A percentile compares a stretch with the other conserved stretches of the same genome.
phyloP scores from a whole-genome alignment of 768 basidiomycete species.

The Pholiota molesta region DNA sequence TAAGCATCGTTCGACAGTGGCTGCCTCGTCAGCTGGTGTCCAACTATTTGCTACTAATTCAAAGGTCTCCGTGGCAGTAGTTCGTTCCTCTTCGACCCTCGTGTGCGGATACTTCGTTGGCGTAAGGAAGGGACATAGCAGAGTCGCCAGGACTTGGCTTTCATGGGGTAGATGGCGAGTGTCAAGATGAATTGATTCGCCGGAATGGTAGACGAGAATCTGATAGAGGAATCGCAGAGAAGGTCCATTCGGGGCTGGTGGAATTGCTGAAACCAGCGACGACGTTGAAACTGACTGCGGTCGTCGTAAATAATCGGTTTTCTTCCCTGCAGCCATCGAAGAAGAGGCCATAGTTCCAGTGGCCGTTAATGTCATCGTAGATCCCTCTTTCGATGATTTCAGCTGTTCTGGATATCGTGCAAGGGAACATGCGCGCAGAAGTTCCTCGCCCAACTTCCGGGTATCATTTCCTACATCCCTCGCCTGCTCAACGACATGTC shows the following conservation, averaged over 20 bases:
- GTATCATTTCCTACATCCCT: conserved; percentile 54
- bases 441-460: conserved; percentile 55
- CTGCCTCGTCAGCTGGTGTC: conserved; percentile 54
- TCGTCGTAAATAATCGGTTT: conserved; percentile 40
- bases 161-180: conserved; percentile 55
- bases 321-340: conserved; percentile 21
- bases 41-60: conserved; percentile 61
- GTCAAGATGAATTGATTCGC: conserved; percentile 23
- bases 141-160: conserved; percentile 55
- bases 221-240: conserved; percentile 49
- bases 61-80: conserved; percentile 61
- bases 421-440: conserved; percentile 57
- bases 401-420: conserved; percentile 48
- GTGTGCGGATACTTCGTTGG: conserved; percentile 31
- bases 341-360: conserved; percentile 18
- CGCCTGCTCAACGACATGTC: conserved; percentile 68
- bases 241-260: conserved; percentile 30
- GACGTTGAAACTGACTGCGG: conserved; percentile 42
- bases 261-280: conserved; percentile 26
- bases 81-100: conserved; percentile 53
- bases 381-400: conserved; percentile 27
- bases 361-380: conserved; percentile 20
- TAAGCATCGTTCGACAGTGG: conserved; percentile 58
- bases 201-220: conserved; percentile 47
- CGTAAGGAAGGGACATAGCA: conserved; percentile 58